Conservation (phyloP, 139 green algal genomes). For the Spirogloea muscicola region DNA sequence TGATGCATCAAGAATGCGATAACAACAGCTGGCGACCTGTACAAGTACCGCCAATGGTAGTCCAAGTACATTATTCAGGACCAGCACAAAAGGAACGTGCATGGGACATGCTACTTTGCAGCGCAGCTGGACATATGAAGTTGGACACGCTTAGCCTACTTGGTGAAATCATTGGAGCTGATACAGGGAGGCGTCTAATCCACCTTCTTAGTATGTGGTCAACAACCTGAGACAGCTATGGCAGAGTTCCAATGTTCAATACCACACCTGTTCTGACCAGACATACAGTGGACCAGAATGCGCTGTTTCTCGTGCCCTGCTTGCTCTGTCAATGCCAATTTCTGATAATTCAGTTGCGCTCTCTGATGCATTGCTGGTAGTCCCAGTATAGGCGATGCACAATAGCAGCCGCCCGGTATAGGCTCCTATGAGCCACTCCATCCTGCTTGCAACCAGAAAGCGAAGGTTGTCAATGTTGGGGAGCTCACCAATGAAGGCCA, state of each 20-base stretch:
- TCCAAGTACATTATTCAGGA: background rate
- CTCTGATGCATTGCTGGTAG: no score
- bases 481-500: slow-evolving; percentile 41
- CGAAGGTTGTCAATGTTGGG: background rate
- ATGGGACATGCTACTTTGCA: no score
- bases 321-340: slow-evolving; percentile 19
- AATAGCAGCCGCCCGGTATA: background rate
- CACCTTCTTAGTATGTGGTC: background rate
- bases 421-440: background rate
- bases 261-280: slow-evolving; percentile 29
- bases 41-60: background rate
- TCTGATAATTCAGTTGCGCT: no score
- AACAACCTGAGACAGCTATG: background rate
- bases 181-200: background rate
- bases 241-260: background rate
- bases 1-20: slow-evolving; percentile 81
- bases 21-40: slow-evolving; percentile 51
- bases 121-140: background rate
- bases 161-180: background rate
- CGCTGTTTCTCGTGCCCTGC: background rate
- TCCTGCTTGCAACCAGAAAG: background rate
- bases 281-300: slow-evolving; percentile 48
- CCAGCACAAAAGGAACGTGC: background rate
- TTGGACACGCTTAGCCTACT: background rate
- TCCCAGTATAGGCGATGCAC: background rate